Evolutionary conservation across 2,329 filamentous ascomycete species (phyloP), one percentile per base, ranked within the genome.

Genomic region (Aureobasidium sp.): DNA sequence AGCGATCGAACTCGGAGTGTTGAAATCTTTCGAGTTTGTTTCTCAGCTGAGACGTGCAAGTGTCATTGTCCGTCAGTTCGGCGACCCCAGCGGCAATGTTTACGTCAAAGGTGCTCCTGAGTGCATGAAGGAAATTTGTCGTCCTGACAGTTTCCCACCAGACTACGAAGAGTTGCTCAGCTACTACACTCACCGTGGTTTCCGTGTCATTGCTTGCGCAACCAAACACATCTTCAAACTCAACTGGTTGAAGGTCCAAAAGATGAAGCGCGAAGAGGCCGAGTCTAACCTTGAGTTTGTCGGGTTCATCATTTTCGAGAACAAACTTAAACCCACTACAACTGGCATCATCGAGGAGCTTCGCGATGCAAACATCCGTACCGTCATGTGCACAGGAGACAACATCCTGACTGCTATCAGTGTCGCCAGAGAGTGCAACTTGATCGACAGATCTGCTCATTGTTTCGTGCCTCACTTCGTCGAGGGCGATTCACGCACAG

Each of bases 241-340:
- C 36, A 95, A 88, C 69, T 97, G 91, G 92, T 85, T 96, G 61
- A 96, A 95, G 72, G 87, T 92, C 7, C 91, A 97, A 70, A 96
- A 96, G 77, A 92, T 97, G 87, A 89, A 86, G 68, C 87, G 94
- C 34, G 78, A 86, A 42, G 89, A 97, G 59, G 92, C 89, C 9
- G 94, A 99, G 74, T 88, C 84, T 3, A 81, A 86, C 36, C 82
- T 99, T 12, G 86, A 93, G 49, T 97, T 99, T 70, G 83, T 92
- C 39, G 94, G 94, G 5, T 99, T 99, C 76, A 97, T 99, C 71
- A 88, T 99, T 60, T 99, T 99, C 69, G 94, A 99, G 76, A 99
- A 99, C 77, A 99, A 99, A 76, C 79, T 99, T 64, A 99, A 99
- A 74, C 87, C 90, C 1, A 91, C 85, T 22, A 97, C 93, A 0